phyloP scores from a whole-genome alignment of 2,329 filamentous ascomycete species.

The Capronia coronata region DNA sequence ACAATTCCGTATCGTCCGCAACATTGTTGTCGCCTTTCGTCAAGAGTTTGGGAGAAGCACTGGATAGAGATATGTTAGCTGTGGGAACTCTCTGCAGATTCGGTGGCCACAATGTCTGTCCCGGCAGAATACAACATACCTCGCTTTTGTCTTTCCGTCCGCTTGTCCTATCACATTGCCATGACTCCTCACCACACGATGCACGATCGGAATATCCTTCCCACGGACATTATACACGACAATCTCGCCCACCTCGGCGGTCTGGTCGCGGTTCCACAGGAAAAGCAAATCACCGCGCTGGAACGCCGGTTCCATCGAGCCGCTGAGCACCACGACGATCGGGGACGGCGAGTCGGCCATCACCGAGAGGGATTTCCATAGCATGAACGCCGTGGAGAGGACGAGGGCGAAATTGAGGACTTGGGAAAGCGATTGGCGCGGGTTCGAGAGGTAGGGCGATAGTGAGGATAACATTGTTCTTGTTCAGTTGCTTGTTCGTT shows the following conservation, averaged over 20 bases:
- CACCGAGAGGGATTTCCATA: constrained; percentile 85
- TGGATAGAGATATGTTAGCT: neutral
- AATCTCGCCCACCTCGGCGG: constrained; percentile 64
- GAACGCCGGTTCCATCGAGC: constrained; percentile 63
- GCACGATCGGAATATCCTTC: constrained; percentile 97
- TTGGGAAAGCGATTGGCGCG: constrained; percentile 74
- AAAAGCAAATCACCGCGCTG: constrained; percentile 59
- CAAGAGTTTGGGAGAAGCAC: constrained; percentile 55
- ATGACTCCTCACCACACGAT: constrained; percentile 72
- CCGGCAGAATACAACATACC: constrained; percentile 12
- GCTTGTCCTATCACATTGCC: constrained; percentile 40
- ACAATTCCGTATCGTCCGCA: constrained; percentile 86
- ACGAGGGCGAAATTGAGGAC: constrained; percentile 87
- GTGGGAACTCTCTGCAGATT: too few species aligned
- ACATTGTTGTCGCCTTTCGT: constrained; percentile 98
- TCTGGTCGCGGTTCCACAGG: constrained; percentile 55
- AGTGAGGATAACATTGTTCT: constrained; percentile 61
- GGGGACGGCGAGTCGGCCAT: constrained; percentile 65
- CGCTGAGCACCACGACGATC: constrained; percentile 60
- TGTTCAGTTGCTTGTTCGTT: neutral
- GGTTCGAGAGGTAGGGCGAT: constrained; percentile 53
- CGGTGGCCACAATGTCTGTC: too few species aligned
- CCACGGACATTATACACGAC: constrained; percentile 79
- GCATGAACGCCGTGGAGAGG: constrained; percentile 87
- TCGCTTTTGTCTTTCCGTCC: constrained; percentile 13